Evolutionary conservation across 768 basidiomycete species (phyloP).

Genomic region (Pleurotus tuoliensis): DNA sequence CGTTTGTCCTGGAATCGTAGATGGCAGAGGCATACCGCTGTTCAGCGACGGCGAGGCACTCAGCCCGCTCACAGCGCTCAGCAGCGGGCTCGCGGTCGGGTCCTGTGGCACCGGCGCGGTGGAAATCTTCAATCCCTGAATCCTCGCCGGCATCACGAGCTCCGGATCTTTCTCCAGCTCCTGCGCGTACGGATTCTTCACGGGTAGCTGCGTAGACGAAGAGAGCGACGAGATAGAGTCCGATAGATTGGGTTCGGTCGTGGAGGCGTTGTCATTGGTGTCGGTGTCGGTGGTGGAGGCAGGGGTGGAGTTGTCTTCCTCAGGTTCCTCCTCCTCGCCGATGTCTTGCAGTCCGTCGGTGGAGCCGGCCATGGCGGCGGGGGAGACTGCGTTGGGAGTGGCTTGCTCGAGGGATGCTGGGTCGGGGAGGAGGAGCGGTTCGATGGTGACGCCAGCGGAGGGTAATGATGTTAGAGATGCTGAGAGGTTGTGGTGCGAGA

Average conservation of each 20-base stretch:
- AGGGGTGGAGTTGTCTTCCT: constrained; percentile 28
- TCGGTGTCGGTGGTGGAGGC: constrained; percentile 10
- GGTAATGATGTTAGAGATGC: constrained; percentile 4
- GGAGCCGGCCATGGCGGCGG: constrained; percentile 24
- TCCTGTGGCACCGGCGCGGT: constrained; percentile 28
- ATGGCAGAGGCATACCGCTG: constrained; percentile 16
- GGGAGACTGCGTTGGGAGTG: constrained; percentile 35
- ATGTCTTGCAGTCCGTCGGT: constrained; percentile 50
- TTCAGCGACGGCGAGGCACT: constrained; percentile 7
- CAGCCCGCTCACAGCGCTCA: constrained; percentile 10
- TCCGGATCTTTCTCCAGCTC: constrained; percentile 15
- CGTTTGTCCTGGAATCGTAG: constrained; percentile 17
- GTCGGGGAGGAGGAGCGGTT: constrained; percentile 42
- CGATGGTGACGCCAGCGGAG: constrained; percentile 33
- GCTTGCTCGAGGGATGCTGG: constrained; percentile 20
- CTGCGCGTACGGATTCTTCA: neutral
- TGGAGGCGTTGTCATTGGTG: neutral
- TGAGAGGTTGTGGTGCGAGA: constrained; percentile 9
- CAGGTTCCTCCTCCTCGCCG: constrained; percentile 60
- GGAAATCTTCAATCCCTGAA: constrained; percentile 57
- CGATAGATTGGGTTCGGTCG: too few relatives aligned
- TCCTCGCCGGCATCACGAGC: constrained; percentile 34
- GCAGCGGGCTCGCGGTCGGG: constrained; percentile 18
- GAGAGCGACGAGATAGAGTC: too few relatives aligned
- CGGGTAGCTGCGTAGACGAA: neutral